Base-by-base conservation (phyloP, 2,329 filamentous ascomycete genomes). In the Cladophialophora bantiana region DNA sequence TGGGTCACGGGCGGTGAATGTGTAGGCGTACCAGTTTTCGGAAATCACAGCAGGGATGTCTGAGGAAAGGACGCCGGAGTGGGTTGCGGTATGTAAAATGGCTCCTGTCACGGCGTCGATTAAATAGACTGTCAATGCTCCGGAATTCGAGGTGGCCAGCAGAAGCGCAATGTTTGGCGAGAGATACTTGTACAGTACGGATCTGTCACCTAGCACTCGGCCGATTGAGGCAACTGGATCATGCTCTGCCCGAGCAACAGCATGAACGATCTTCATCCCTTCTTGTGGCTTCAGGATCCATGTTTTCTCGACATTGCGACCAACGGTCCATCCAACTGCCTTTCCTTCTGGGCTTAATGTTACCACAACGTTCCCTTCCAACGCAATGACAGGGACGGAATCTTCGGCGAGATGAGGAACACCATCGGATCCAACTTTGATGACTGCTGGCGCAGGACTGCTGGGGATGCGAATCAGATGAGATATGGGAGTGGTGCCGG, bases 151-250 rank as follows among this genome's bases (percentile, higher is more conserved):
- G 2, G 89, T 80, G 1, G 91, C 84, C 1, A 91, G 91, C 54
- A 97, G 83, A 0, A 98, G 85, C 2, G 93, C 83, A 6, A 92
- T 86, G 78, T 96, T 97, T 0, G 92, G 88, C 80, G 96, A 97
- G 48, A 99, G 82, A 77, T 98, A 98, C 81, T 99, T 99, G 87
- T 99, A 99, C 70, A 94, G 86, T 56, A 99, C 95, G n/a, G 89
- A 89, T 52, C 95, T 88, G 75, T 99, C 91, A 32, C 93, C 94
- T 26, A 99, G 86, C 1, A 98, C 95, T 66, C 92, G 93, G 9
- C 95, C 95, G 73, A 99, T 97, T 0, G 95, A 98, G 2, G 95
- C 94, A 56, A 98, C 89, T 0, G 93, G 93, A 73, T 99, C 94
- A 70, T 94, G 90, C 2, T 85, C 76, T 9, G 92, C 89, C 56